These are phyloP conservation scores for Nakaseomyces sp. DNA, from an alignment of 1,139 yeast species.

Conservation along the genomic window DNA sequence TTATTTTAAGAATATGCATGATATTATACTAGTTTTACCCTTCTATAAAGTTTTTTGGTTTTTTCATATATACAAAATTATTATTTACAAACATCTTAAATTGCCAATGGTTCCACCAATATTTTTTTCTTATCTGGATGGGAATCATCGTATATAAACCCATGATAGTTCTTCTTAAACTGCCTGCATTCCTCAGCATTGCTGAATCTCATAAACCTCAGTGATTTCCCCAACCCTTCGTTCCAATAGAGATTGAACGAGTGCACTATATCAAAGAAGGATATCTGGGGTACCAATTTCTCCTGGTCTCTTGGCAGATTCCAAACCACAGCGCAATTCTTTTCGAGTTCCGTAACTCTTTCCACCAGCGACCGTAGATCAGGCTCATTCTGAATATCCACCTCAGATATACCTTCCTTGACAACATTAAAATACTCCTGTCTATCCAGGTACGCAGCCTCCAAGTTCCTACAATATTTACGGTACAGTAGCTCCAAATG, in stretches of 20 bases:
- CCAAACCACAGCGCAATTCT: constrained; percentile 26
- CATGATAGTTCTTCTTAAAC: constrained; percentile 27
- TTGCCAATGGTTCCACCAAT: neutral
- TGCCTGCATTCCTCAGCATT: constrained; percentile 18
- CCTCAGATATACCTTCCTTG: constrained; percentile 1
- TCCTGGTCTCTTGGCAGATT: constrained; percentile 20
- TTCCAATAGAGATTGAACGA: constrained; percentile 24
- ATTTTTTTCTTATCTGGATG: neutral
- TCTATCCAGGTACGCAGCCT: neutral
- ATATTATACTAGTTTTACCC: too few relatives aligned
- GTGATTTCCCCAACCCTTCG: constrained; percentile 13
- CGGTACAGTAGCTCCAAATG: constrained; percentile 2
- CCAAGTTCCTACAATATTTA: constrained; percentile 3
- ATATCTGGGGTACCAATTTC: neutral
- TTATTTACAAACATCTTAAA: neutral
- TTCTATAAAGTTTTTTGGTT: neutral
- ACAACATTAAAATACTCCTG: constrained; percentile 8
- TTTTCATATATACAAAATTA: too few relatives aligned
- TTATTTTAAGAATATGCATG: too few relatives aligned
- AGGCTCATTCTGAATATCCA: neutral
- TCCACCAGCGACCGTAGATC: constrained; percentile 7
- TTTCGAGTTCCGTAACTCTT: constrained; percentile 15
- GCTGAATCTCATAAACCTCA: constrained; percentile 24
- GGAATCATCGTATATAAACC: constrained; percentile 10
- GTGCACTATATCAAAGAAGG: constrained; percentile 23